Evolutionary conservation across 768 basidiomycete species (phyloP), one percentile per base, ranked within the genome.

Genomic region (Suillus alpinus): DNA sequence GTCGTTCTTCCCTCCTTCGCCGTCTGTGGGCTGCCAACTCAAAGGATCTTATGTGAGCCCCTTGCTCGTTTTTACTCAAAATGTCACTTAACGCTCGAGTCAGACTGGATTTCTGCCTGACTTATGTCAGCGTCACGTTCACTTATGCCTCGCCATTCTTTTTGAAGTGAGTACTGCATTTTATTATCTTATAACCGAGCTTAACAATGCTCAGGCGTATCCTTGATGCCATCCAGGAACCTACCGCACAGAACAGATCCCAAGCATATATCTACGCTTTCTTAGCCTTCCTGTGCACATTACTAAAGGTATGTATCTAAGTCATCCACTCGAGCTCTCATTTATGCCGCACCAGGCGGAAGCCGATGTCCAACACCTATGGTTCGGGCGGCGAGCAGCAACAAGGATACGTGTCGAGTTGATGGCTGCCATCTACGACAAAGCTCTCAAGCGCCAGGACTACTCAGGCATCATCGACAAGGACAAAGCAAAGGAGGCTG

Each of bases 351-450:
- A 29, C 23, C 47, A 86, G 81, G 82, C 83, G 0, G 78, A 91
- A 74, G 78, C 86, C 1, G 89, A 93, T 65, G 75, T 88, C 3
- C 87, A 89, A 60, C 90, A 91, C 69, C 78, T 92, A 14, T 94
- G 91, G 91, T 86, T 83, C 59, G 86, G 88, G 23, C 84, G 94
- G 47, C 85, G 92, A n/a, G 91, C 86, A 1, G 70, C 80, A 0
- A 88, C 88, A 1, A 81, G 91, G 26, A 85, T 92, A 4, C 86
- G 91, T 8, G 81, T 83, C 13, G 90, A 91, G 74, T 81, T 95
- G 18, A 94, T 92, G 87, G 86, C 91, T 0, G 75, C 87, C 2
- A 91, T 96, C 57, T 96, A 95, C 68, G 90, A 94, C 71, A 97
- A 97, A 71, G 84, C 93, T 1, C 75, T 96, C 39, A 89, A 88